Percentiles rank a stretch among this genome's conserved stretches.
phyloP scores from a whole-genome alignment of 1,284 basidiomycete genomes.

The Malassezia nana region DNA sequence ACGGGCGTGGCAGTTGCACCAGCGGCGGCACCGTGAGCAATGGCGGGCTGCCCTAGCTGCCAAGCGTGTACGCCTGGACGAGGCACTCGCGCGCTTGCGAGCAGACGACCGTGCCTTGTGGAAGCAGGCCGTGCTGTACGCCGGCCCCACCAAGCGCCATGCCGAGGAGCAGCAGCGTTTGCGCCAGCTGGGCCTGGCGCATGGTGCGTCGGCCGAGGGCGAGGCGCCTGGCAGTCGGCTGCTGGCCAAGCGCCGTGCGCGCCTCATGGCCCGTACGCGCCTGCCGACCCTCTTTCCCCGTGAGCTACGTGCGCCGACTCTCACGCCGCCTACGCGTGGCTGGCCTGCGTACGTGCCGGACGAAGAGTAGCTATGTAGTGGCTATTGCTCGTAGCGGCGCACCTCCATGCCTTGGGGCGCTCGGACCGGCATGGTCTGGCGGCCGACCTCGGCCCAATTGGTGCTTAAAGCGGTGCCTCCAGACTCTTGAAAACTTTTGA shows the following conservation, averaged over 20 bases:
- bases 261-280: constrained; percentile 26
- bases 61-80: constrained; percentile 32
- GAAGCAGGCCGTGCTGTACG: constrained; percentile 31
- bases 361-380: constrained; percentile 11
- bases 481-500: constrained; percentile 43
- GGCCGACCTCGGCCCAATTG: constrained; percentile 43
- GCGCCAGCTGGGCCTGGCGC: constrained; percentile 28
- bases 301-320: constrained; percentile 40
- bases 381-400: constrained; percentile 26
- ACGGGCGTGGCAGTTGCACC: constrained; percentile 76
- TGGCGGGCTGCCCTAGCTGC: constrained; percentile 22
- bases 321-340: constrained; percentile 29
- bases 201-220: constrained; percentile 11
- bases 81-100: constrained; percentile 29
- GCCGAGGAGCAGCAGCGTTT: constrained; percentile 36
- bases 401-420: constrained; percentile 45
- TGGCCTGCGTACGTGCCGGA: constrained; percentile 23
- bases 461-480: constrained; percentile 42
- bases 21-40: constrained; percentile 60
- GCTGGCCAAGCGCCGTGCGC: constrained; percentile 26
- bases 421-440: constrained; percentile 18
- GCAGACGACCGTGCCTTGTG: constrained; percentile 23
- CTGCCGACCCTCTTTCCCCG: constrained; percentile 42
- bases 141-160: constrained; percentile 32
- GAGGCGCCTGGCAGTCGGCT: constrained; percentile 26